Evolutionary conservation across 306 rosid genomes (phyloP), one percentile per base, ranked within the genome.

Genomic region (Adenanthera pavonina): DNA sequence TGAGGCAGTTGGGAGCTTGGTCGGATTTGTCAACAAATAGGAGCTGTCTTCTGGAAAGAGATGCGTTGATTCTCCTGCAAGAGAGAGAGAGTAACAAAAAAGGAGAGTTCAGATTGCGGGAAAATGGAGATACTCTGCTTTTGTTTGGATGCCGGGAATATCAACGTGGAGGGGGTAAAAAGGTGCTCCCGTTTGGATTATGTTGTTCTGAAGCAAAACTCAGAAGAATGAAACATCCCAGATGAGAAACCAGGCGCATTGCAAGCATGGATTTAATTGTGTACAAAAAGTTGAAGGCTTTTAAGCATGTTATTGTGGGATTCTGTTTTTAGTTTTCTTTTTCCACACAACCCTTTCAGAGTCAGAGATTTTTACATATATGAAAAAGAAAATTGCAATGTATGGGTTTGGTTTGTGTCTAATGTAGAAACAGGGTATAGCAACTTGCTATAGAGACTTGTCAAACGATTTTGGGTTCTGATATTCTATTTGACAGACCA

Each of bases 61-160:
- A 94, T 20, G 44, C 95, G 72, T 91, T 92, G 80, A 90, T 87
- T 69, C 81, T 80, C 91, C 99, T 94, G 99, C 86, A 75, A 52
- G 7, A 5, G 35, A 69, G 9, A 30, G 35, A 13, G 60, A 7
- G 30, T 25, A 41, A 19, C 16, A 19, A 44, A 25, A 41, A 43
- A 43, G 16, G 19, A 53, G 44, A 64, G 66, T 78, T 82, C 19
- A 81, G 66, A 72, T 15, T 35, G 6, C 13, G 68, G 57, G 20
- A 64, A 47, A 57, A 52, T 43, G 44, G 9, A 34, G 43, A 20
- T 33, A 15, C 78, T 66, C 72, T 11, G 83, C 15, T 11, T 69
- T 56, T 79, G 82, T 70, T 86, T 75, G 81, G 77, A 65, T 79
- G 56, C 12, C 6, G 59, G 90, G 70, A 80, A 82, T 36, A 35